These are phyloP conservation scores for Avena insularis DNA, from an alignment of 176 grass and related monocot species.

Conservation along the genomic window DNA sequence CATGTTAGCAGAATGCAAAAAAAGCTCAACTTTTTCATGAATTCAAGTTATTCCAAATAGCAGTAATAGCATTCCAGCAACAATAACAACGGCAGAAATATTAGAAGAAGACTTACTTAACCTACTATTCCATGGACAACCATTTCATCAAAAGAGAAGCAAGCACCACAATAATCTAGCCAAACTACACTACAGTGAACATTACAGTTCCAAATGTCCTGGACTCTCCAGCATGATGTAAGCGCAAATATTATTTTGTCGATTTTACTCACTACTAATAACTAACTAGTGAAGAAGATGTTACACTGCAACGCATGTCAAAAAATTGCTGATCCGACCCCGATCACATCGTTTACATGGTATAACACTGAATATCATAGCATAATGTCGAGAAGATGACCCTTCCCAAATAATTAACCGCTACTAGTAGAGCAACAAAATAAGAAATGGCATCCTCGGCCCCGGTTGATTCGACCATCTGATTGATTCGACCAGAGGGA, in stretches of 20 bases:
- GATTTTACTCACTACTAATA: slow-evolving; percentile 2
- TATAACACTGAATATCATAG: slow-evolving; percentile 31
- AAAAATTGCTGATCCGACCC: slow-evolving; percentile 42
- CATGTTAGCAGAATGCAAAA: background rate
- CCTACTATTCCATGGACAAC: background rate
- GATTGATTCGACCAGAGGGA: background rate
- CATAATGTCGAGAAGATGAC: slow-evolving; percentile 51
- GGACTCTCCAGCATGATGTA: slow-evolving; percentile 39
- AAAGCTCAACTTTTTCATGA: background rate
- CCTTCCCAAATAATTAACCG: slow-evolving; percentile 52
- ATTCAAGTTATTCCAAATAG: background rate
- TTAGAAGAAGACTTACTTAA: background rate
- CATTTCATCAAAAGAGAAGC: background rate
- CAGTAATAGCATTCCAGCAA: background rate
- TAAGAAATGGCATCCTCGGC: slow-evolving; percentile 33
- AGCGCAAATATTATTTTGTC: slow-evolving; percentile 52
- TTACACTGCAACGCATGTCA: slow-evolving; percentile 39
- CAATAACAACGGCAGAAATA: background rate
- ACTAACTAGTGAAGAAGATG: slow-evolving; percentile 13
- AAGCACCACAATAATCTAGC: background rate
- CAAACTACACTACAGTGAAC: slow-evolving; percentile 2
- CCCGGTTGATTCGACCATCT: slow-evolving; percentile 21
- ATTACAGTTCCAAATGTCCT: slow-evolving; percentile 46
- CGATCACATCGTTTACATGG: slow-evolving; percentile 29
- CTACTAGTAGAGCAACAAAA: slow-evolving; percentile 3